These are phyloP conservation scores for Hyphopichia fennica DNA, from an alignment of 1,139 yeast genomes.

Conservation along the genomic window DNA sequence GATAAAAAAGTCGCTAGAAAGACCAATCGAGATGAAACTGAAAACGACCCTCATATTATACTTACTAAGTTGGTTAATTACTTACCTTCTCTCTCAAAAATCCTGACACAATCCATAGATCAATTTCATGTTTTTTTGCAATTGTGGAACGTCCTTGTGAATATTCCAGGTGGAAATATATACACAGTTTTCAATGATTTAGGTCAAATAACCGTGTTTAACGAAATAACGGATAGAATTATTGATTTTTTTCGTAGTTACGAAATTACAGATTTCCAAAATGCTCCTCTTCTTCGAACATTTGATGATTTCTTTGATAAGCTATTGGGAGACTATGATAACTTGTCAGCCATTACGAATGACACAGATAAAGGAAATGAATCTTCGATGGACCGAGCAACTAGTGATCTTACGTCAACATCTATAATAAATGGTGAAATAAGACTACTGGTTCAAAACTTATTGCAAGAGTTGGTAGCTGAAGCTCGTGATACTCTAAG, in stretches of 20 bases:
- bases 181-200: conserved; percentile 23
- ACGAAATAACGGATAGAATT: conserved; percentile 23
- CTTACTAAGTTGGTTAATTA: conserved; percentile 22
- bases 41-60: conserved; percentile 17
- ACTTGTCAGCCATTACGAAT: not conserved
- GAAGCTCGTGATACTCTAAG: conserved; percentile 17
- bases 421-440: conserved; percentile 20
- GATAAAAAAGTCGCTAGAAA: conserved; percentile 14
- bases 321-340: conserved; percentile 6
- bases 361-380: not conserved
- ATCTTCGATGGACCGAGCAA: not conserved
- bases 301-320: conserved; percentile 18
- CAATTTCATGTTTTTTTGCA: conserved; percentile 23
- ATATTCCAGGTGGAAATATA: conserved; percentile 17
- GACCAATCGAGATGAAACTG: conserved; percentile 13
- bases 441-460: conserved; percentile 23
- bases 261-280: conserved; percentile 12
- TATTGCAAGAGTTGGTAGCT: conserved; percentile 20
- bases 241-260: conserved; percentile 24
- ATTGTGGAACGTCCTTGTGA: conserved; percentile 30
- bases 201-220: conserved; percentile 25
- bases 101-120: conserved; percentile 20
- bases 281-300: conserved; percentile 7
- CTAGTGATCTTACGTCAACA: not conserved
- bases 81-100: conserved; percentile 21